Base-by-base conservation (phyloP, 441 rosid species). In the Viola pubescens region DNA sequence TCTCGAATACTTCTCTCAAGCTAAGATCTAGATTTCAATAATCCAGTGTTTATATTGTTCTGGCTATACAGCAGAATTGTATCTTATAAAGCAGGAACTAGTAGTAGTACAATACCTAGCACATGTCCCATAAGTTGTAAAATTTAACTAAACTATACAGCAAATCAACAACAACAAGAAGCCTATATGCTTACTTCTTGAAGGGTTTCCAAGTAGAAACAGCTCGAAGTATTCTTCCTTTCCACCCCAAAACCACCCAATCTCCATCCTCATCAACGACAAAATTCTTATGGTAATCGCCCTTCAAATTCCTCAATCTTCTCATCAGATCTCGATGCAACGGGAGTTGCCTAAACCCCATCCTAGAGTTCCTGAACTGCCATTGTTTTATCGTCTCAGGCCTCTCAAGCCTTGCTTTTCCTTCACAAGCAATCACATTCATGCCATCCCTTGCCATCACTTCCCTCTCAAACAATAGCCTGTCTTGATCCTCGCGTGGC, bases 381-480 rank as follows among this genome's bases (percentile, higher is more conserved):
- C 98, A 94, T 54, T 89, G 97, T 78, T 80, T 94, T 65, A 85
- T 89, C 0, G 90, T 82, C 71, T 89, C 92, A 0, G 97, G 97
- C 75, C 91, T 79, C 46, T 86, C 97, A 4, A 83, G 80, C 64
- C 98, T 77, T 70, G 88, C 89, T 2, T 62, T 34, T 0, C 97
- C 97, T 61, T 94, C 98, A 40, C 89, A 86, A 0, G 98, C 97
- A 8, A 94, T 65, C 7, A 79, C 98, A 71, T 87, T 89, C 87
- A 80, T 78, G 0, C 84, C 80, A 42, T 88, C 96, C 37, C 81
- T 79, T 14, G 81, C 82, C n/a, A 61, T 64, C 6, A 84, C 11
- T 67, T 80, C 97, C 50, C 61, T 79, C 79, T 89, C 98, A 45
- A 66, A 86, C 70, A 82, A 7, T 65, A 63, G 63, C 70, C 97